Conservation (phyloP, 306 rosid genomes). For the Oxytropis ochrocephala region DNA sequence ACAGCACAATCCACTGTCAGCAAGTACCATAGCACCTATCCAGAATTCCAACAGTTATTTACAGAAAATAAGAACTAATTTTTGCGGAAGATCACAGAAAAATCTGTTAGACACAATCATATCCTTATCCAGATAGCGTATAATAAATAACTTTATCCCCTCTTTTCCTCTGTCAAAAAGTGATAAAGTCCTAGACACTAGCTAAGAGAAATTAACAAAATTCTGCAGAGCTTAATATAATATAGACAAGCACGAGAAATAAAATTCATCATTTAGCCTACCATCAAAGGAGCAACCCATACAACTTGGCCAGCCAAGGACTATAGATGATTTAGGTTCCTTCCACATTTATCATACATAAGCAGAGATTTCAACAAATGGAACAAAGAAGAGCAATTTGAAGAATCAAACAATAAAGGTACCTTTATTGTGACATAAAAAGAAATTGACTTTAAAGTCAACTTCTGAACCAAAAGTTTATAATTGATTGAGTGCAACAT, state of each 20-base stretch:
- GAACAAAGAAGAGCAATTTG: neutral
- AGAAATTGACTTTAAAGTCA: neutral
- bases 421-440: too few relatives aligned
- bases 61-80: neutral
- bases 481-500: slow-evolving; percentile 5
- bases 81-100: neutral
- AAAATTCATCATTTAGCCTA: neutral
- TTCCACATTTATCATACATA: neutral
- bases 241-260: slow-evolving; percentile 10
- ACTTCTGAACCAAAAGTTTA: slow-evolving; percentile 9
- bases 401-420: neutral
- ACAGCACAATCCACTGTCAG: slow-evolving; percentile 93
- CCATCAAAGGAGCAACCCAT: slow-evolving; percentile 16
- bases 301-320: slow-evolving; percentile 16
- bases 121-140: neutral
- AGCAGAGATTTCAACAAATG: slow-evolving; percentile 4
- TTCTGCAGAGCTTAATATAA: slow-evolving; percentile 16
- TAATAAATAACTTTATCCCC: neutral
- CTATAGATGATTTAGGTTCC: neutral
- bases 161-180: neutral
- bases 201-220: neutral
- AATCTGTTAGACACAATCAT: slow-evolving; percentile 7
- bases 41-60: slow-evolving; percentile 22
- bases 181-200: neutral
- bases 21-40: slow-evolving; percentile 93